Conservation (phyloP, 768 basidiomycete species). For the Plicaturopsis crispa region DNA sequence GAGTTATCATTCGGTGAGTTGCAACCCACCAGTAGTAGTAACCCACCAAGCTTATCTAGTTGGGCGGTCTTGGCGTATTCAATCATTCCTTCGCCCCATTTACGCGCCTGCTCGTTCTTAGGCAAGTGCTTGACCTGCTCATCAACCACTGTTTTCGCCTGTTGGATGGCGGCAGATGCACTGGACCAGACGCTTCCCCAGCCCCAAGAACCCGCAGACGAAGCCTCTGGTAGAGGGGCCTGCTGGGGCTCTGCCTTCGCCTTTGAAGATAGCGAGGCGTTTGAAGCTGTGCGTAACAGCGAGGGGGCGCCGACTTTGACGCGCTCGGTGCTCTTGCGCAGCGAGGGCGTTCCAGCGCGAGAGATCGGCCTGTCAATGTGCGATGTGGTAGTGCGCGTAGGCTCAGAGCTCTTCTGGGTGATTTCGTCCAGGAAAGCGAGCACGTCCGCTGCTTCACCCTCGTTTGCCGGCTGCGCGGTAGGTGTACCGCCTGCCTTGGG, state of each 20-base stretch:
- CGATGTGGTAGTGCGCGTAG: conserved; percentile 49
- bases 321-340: conserved; percentile 72
- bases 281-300: conserved; percentile 19
- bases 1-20: no score
- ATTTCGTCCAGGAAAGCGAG: conserved; percentile 94
- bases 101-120: conserved; percentile 79
- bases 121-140: conserved; percentile 88
- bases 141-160: conserved; percentile 83
- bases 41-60: conserved; percentile 81
- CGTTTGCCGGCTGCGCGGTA: conserved; percentile 20
- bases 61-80: conserved; percentile 87
- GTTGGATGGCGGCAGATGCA: conserved; percentile 80
- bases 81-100: conserved; percentile 81
- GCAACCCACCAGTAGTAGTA: neutral
- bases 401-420: conserved; percentile 83
- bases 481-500: conserved; percentile 14
- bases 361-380: conserved; percentile 52
- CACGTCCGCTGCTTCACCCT: conserved; percentile 73
- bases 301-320: conserved; percentile 53
- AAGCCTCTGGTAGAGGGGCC: conserved; percentile 5
- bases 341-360: conserved; percentile 59
- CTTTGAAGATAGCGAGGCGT: conserved; percentile 16
- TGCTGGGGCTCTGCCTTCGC: conserved; percentile 15
- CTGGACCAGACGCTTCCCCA: conserved; percentile 89
- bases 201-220: conserved; percentile 48